Base-by-base conservation (phyloP, 352 stramenopile genomes). In the Globisporangium radiosum region DNA sequence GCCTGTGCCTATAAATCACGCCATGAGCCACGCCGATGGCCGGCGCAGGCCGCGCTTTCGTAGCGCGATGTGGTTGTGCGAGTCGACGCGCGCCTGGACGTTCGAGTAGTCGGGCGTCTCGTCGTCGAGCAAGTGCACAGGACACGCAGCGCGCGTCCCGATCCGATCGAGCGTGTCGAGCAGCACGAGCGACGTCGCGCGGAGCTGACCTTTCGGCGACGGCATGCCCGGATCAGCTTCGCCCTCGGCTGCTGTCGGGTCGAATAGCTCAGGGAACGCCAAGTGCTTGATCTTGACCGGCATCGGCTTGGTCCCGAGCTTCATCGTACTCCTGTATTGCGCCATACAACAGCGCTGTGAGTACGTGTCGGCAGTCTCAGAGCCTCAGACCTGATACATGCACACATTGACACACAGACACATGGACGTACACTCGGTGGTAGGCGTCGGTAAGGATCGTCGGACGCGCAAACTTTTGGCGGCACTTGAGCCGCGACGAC, bases 81-180 rank as follows among this genome's bases (percentile, higher is more conserved):
- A 79, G 62, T 87, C 76, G 19, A 87, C 76, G 36, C 73, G 73
- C 37, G 75, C 68, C 42, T 63, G 70, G 7, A 89, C 66, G 33
- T 69, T 65, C 11, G 76, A 88, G 50, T 87, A 88, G 52, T 84
- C 75, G 5, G 72, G 70, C 33, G 75, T 64, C n/a, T 73, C 64
- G 47, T 84, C 73, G 19, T 82, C 67, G 42, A 91, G 70, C 47
- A 89, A 57, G 40, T 88, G 81, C 57, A 91, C 75, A 25, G 78
- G 81, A 56, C 78, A 89, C 9, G 78, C 75, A 42, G 76, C 76
- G 63, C 81, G 75, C 33, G 81, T 89, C 61, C 81, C 81, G 47
- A 91, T 89, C 59, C 84, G 85, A 65, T 91, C 81, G 37, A 89
- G 64, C 19, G 73, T 88, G 63, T 88, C 81, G n/a, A 91, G 63